Conservation (phyloP, 805 yeast genomes). For the Metschnikowia shivogae region DNA sequence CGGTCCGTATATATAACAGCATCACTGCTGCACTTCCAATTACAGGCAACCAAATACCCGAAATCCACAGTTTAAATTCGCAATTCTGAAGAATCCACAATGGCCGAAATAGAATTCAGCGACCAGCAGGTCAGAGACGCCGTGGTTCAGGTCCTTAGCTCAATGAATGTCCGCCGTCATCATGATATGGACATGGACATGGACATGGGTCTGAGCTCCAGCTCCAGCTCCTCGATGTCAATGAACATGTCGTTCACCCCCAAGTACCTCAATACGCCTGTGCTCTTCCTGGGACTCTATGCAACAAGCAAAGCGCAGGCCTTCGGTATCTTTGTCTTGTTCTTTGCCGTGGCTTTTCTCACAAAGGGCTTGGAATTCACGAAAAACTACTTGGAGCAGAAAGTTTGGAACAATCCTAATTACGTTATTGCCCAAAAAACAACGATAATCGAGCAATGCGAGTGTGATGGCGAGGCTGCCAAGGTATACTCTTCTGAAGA, state of each 20-base stretch:
- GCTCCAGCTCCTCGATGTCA: constrained; percentile 14
- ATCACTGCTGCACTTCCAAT: too few species aligned
- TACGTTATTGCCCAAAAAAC: constrained; percentile 17
- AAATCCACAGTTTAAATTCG: not conserved
- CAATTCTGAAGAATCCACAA: not conserved
- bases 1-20: not conserved
- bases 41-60: not conserved
- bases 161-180: constrained; percentile 1
- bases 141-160: not conserved
- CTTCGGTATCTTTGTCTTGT: constrained; percentile 65
- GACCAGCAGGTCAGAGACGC: constrained; percentile 1
- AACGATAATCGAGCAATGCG: constrained; percentile 18
- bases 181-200: constrained; percentile 12
- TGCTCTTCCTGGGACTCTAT: constrained; percentile 49
- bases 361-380: constrained; percentile 57
- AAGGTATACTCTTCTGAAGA: constrained; percentile 5
- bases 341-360: constrained; percentile 56
- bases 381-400: constrained; percentile 62
- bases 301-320: constrained; percentile 59
- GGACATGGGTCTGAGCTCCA: constrained; percentile 11
- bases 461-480: constrained; percentile 15
- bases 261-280: constrained; percentile 52
- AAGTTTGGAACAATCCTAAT: constrained; percentile 50
- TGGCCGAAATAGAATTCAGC: not conserved
- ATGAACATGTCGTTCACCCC: constrained; percentile 62